These are phyloP conservation scores for Lasiosphaeris hirsuta DNA, from an alignment of 495 filamentous ascomycete species.

Conservation along the genomic window DNA sequence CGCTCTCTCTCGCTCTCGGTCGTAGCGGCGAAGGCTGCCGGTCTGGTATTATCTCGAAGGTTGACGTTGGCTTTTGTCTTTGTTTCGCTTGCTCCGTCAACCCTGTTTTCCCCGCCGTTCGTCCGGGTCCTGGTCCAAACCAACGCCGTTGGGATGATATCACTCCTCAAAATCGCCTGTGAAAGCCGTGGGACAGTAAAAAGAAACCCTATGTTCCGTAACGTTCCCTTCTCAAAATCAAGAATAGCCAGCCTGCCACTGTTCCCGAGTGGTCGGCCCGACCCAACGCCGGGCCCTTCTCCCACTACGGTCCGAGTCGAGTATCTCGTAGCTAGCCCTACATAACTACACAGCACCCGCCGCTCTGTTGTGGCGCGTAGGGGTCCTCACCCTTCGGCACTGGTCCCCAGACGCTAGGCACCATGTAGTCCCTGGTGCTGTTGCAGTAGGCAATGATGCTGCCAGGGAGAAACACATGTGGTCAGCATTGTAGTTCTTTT, in stretches of 20 bases:
- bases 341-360: constrained; percentile 92
- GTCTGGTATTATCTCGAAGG: neutral
- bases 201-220: neutral
- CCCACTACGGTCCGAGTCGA: constrained; percentile 2
- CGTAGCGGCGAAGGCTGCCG: constrained; percentile 8
- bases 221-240: neutral
- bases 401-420: constrained; percentile 91
- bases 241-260: constrained; percentile 4
- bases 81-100: neutral
- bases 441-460: constrained; percentile 97
- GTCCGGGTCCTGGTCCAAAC: constrained; percentile 2
- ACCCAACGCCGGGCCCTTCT: constrained; percentile 1
- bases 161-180: neutral
- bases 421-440: constrained; percentile 97
- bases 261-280: neutral
- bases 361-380: constrained; percentile 88
- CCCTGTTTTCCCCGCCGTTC: constrained; percentile 2
- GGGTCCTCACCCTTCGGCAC: constrained; percentile 94
- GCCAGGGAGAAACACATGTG: constrained; percentile 11
- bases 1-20: constrained; percentile 10
- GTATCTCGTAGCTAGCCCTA: constrained; percentile 37
- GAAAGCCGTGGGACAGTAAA: neutral
- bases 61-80: neutral
- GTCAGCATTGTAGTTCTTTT: constrained; percentile 3
- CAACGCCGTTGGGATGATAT: constrained; percentile 3